Percentiles rank a stretch among this genome's conserved stretches.
These are phyloP conservation scores for Erysiphe pulchra DNA, from an alignment of 2,329 filamentous ascomycete genomes.

Conservation along the genomic window DNA sequence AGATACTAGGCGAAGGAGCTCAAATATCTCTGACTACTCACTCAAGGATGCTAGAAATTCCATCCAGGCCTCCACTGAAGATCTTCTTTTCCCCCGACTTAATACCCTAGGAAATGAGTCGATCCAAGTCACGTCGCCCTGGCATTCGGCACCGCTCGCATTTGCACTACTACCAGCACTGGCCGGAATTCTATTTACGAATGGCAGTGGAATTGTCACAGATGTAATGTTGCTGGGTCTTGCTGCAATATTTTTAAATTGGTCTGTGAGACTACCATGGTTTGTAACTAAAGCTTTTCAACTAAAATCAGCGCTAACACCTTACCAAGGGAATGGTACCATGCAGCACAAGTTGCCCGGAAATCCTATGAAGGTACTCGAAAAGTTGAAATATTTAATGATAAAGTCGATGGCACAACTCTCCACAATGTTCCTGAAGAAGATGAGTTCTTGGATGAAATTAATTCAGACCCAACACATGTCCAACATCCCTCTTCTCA, in stretches of 20 bases:
- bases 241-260: constrained; percentile 70
- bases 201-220: constrained; percentile 61
- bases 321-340: constrained; percentile 40
- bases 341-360: constrained; percentile 38
- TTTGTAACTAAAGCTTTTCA: constrained; percentile 17
- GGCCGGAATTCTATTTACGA: constrained; percentile 61
- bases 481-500: constrained; percentile 7
- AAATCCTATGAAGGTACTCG: constrained; percentile 21
- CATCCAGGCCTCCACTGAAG: constrained; percentile 39
- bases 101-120: constrained; percentile 14
- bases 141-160: constrained; percentile 58
- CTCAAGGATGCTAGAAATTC: constrained; percentile 38
- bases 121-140: constrained; percentile 32
- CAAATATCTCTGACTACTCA: constrained; percentile 53
- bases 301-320: background rate
- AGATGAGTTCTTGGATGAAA: no score
- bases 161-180: constrained; percentile 69
- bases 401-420: no score
- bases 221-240: constrained; percentile 61
- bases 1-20: constrained; percentile 35
- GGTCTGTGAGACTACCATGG: constrained; percentile 81
- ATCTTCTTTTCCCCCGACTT: constrained; percentile 35
- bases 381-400: background rate
- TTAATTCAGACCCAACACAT: no score
- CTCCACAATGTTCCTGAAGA: no score